Evolutionary conservation across 306 rosid genomes (phyloP).

Genomic region (Lotus japonicus): DNA sequence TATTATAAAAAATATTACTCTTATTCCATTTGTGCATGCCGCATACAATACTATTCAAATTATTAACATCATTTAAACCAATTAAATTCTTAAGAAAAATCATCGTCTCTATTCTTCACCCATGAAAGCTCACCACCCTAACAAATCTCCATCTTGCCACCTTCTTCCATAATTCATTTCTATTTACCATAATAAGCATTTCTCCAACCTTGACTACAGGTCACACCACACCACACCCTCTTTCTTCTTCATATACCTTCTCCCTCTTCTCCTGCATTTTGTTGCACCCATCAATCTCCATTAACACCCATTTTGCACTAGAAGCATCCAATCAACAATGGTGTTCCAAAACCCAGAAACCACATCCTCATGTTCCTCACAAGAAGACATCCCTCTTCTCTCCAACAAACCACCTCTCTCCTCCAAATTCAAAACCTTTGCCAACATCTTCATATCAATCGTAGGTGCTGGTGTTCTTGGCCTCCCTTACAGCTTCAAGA

Average conservation of each 20-base stretch:
- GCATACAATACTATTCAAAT: too few relatives aligned
- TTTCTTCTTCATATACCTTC: background rate
- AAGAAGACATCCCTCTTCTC: constrained; percentile 41
- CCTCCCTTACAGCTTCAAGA: constrained; percentile 58
- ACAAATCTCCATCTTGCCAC: too few relatives aligned
- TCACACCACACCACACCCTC: background rate
- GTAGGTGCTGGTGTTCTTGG: constrained; percentile 66
- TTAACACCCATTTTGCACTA: background rate
- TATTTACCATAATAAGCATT: constrained; percentile 3
- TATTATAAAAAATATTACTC: too few relatives aligned
- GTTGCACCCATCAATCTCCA: background rate
- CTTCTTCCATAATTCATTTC: background rate
- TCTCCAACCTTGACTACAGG: too few relatives aligned
- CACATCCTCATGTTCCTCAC: background rate
- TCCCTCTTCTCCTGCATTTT: background rate
- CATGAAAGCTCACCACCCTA: too few relatives aligned
- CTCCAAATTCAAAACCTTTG: constrained; percentile 50
- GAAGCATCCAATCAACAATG: constrained; percentile 10
- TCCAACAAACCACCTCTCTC: constrained; percentile 31
- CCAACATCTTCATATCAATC: constrained; percentile 59
- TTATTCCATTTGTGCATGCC: too few relatives aligned
- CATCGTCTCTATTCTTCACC: too few relatives aligned
- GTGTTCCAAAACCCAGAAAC: background rate
- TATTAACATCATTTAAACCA: too few relatives aligned
- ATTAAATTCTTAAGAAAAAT: too few relatives aligned